Evolutionary conservation across 2,329 filamentous ascomycete genomes (phyloP).

Genomic region (Epichloe sibirici): DNA sequence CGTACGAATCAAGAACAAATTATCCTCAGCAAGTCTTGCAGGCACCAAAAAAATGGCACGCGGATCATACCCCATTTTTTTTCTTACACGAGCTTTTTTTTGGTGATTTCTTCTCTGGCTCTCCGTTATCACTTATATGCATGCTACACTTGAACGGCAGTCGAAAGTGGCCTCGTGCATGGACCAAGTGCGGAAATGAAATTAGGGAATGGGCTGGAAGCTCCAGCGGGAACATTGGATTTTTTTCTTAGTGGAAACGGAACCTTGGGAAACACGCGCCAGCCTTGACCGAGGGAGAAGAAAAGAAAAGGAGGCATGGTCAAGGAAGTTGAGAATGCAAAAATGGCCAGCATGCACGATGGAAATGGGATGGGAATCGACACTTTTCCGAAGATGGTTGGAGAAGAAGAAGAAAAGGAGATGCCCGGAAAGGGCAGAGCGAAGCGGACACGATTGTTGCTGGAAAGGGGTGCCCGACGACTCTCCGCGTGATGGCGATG

Average conservation of each 20-base stretch:
- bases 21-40: conserved; percentile 21
- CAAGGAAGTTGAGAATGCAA: conserved; percentile 22
- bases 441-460: not conserved
- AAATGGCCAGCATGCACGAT: conserved; percentile 10
- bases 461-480: not conserved
- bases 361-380: not conserved
- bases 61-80: conserved; percentile 24
- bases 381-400: not conserved
- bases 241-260: conserved; percentile 15
- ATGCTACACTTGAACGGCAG: conserved; percentile 11
- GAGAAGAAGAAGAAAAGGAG: not conserved
- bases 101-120: conserved; percentile 11
- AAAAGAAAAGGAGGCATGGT: conserved; percentile 1
- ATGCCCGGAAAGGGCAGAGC: not conserved
- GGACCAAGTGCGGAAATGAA: conserved; percentile 8
- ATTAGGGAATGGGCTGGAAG: conserved; percentile 1
- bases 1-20: conserved; percentile 16
- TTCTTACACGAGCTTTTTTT: conserved; percentile 10
- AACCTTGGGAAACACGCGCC: conserved; percentile 14
- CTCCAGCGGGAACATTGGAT: conserved; percentile 1
- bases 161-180: conserved; percentile 8
- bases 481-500: conserved; percentile 2
- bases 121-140: conserved; percentile 13
- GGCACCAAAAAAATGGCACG: conserved; percentile 27
- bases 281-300: conserved; percentile 11